Conservation (phyloP, 192 early-diverging fungal genomes). For the Rhizophagus clarus region DNA sequence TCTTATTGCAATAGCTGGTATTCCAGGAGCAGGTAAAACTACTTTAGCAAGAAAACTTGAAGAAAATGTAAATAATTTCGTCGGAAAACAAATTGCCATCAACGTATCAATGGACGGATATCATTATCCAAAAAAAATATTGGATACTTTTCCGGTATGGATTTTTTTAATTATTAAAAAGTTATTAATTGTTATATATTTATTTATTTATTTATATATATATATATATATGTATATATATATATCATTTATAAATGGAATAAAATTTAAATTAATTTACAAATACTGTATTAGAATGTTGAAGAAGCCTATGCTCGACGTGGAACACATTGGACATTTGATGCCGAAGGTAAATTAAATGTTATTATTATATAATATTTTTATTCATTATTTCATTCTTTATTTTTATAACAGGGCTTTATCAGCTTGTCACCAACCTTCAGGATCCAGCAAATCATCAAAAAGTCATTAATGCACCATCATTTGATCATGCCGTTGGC, state of each 20-base stretch:
- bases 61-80: slow-evolving; percentile 21
- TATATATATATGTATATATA: too few species aligned
- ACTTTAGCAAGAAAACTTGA: slow-evolving; percentile 35
- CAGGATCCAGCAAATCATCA: slow-evolving; percentile 22
- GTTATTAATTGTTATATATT: too few species aligned
- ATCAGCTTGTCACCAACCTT: slow-evolving; percentile 27
- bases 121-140: slow-evolving; percentile 44
- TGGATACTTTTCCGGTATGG: slow-evolving; percentile 37
- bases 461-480: slow-evolving; percentile 40
- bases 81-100: slow-evolving; percentile 31
- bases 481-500: slow-evolving; percentile 50
- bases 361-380: neutral
- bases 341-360: slow-evolving; percentile 40
- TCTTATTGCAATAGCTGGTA: slow-evolving; percentile 26
- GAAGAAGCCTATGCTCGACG: slow-evolving; percentile 47
- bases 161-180: neutral
- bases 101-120: slow-evolving; percentile 60
- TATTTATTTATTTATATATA: too few species aligned
- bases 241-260: too few species aligned
- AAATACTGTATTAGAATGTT: slow-evolving; percentile 35
- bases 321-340: slow-evolving; percentile 60
- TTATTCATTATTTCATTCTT: too few species aligned
- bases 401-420: too few species aligned
- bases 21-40: slow-evolving; percentile 46
- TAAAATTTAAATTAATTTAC: neutral